These are phyloP conservation scores for Agapanthus africanus DNA, from an alignment of 106 monocot genomes.

Conservation along the genomic window DNA sequence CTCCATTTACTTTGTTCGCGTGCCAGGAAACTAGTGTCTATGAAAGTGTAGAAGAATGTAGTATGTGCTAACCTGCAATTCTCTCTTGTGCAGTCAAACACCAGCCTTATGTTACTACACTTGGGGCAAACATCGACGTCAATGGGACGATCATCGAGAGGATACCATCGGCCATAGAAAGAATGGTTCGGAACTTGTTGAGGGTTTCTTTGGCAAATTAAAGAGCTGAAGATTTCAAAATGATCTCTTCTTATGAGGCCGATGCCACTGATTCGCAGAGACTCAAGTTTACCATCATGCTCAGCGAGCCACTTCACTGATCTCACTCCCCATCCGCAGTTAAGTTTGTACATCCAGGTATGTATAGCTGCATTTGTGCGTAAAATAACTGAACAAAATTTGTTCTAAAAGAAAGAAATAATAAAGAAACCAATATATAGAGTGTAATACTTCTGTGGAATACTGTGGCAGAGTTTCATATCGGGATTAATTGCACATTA, in stretches of 20 bases:
- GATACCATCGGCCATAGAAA: slow-evolving; percentile 29
- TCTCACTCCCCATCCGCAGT: slow-evolving; percentile 54
- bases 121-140: slow-evolving; percentile 80
- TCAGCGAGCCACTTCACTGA: slow-evolving; percentile 34
- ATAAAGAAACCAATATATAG: neutral
- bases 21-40: too few species aligned
- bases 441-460: too few species aligned
- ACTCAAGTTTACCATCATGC: slow-evolving; percentile 23
- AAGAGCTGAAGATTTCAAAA: slow-evolving; percentile 36
- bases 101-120: slow-evolving; percentile 43
- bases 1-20: too few species aligned
- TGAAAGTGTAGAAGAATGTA: too few species aligned
- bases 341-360: slow-evolving; percentile 58
- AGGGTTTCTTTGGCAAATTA: slow-evolving; percentile 15
- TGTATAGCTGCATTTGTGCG: slow-evolving; percentile 44
- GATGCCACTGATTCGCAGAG: slow-evolving; percentile 46
- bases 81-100: slow-evolving; percentile 79
- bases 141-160: slow-evolving; percentile 34
- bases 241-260: slow-evolving; percentile 38
- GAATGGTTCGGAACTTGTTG: slow-evolving; percentile 16
- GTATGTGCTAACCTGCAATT: slow-evolving; percentile 57
- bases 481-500: too few species aligned
- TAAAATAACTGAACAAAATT: neutral
- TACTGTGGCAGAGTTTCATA: too few species aligned
- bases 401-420: neutral